phyloP scores from a whole-genome alignment of 306 rosid species.

The Oxytropis ochrocephala region DNA sequence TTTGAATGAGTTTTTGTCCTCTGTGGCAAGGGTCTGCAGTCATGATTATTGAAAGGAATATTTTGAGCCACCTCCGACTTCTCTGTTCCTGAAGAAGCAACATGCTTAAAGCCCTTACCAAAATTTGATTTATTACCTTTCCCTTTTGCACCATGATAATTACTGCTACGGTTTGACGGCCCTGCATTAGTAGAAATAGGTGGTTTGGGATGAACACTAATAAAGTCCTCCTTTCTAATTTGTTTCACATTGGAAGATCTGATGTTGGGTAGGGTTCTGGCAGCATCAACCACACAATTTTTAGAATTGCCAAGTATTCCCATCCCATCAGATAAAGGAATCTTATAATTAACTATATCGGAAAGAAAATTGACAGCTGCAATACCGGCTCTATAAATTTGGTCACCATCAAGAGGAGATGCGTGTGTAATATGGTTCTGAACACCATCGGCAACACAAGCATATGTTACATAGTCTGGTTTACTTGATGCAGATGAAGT shows the following conservation, averaged over 20 bases:
- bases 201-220: constrained; percentile 49
- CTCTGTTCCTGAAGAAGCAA: constrained; percentile 35
- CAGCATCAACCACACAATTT: constrained; percentile 64
- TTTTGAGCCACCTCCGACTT: constrained; percentile 33
- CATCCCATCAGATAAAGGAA: constrained; percentile 60
- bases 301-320: constrained; percentile 47
- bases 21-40: constrained; percentile 36
- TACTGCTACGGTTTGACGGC: constrained; percentile 36
- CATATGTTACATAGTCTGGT: constrained; percentile 47
- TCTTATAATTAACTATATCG: constrained; percentile 53
- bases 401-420: constrained; percentile 45
- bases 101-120: constrained; percentile 40
- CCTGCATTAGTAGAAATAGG: constrained; percentile 32
- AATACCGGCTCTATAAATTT: constrained; percentile 70
- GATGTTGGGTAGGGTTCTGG: constrained; percentile 38
- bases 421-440: constrained; percentile 28
- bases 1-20: constrained; percentile 44
- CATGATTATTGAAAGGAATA: constrained; percentile 32
- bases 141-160: constrained; percentile 42
- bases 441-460: constrained; percentile 32
- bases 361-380: constrained; percentile 75
- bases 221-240: constrained; percentile 51
- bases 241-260: constrained; percentile 58
- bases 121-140: constrained; percentile 40
- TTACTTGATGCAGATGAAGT: constrained; percentile 33